Evolutionary conservation across 164 flowering plant species (phyloP).

Genomic region (Euptelea pleiosperma): DNA sequence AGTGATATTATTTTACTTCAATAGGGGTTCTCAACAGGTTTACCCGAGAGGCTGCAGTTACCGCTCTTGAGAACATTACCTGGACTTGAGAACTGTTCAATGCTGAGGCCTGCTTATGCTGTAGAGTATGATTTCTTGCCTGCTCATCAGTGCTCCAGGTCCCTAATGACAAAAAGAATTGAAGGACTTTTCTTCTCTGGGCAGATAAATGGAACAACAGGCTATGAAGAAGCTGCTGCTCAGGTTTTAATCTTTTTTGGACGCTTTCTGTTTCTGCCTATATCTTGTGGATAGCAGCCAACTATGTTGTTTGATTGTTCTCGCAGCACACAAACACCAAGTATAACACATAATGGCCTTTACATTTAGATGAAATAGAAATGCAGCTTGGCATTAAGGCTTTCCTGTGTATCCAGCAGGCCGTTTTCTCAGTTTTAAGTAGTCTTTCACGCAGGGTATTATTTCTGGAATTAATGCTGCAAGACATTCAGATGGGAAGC

Average conservation of each 20-base stretch:
- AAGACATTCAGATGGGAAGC: slow-evolving; percentile 72
- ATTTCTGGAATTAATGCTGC: slow-evolving; percentile 96
- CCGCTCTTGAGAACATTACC: slow-evolving; percentile 90
- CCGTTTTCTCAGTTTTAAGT: not conserved
- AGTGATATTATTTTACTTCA: slow-evolving; percentile 16
- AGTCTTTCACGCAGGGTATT: slow-evolving; percentile 54
- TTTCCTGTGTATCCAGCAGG: not conserved
- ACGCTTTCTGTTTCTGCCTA: not conserved
- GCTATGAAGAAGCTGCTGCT: slow-evolving; percentile 99
- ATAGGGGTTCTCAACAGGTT: slow-evolving; percentile 97
- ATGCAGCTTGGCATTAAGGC: no score
- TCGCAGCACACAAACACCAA: not conserved
- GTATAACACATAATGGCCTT: no score
- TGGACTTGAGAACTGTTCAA: slow-evolving; percentile 93
- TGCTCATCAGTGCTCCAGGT: slow-evolving; percentile 87
- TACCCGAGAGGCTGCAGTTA: slow-evolving; percentile 89
- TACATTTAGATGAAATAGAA: no score
- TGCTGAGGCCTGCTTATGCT: slow-evolving; percentile 99
- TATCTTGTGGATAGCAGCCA: not conserved
- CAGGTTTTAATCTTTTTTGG: slow-evolving; percentile 46
- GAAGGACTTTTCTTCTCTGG: slow-evolving; percentile 97
- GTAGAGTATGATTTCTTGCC: slow-evolving; percentile 97
- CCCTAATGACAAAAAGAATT: slow-evolving; percentile 89
- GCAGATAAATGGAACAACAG: slow-evolving; percentile 98
- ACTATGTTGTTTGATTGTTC: slow-evolving; percentile 6